Percentiles rank a stretch among this genome's conserved stretches.
These are phyloP conservation scores for Myxozyma kluyveri DNA, from an alignment of 805 yeast genomes.

Conservation along the genomic window DNA sequence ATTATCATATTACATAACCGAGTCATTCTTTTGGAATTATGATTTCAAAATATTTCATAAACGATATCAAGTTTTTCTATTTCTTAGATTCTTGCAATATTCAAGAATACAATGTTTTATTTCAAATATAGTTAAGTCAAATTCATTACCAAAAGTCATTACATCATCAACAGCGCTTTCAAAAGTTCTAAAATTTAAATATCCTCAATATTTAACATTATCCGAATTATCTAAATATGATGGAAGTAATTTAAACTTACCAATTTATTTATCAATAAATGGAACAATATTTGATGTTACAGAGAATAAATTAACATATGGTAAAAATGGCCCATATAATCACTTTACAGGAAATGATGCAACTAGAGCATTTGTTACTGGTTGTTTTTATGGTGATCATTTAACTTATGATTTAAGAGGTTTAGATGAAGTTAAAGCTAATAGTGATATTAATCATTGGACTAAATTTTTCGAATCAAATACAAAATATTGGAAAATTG, in stretches of 20 bases:
- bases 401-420: slow-evolving; percentile 67
- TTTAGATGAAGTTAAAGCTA: slow-evolving; percentile 46
- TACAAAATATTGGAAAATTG: slow-evolving; percentile 61
- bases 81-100: slow-evolving; percentile 3
- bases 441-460: slow-evolving; percentile 51
- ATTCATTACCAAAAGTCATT: slow-evolving; percentile 8
- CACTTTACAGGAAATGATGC: slow-evolving; percentile 64
- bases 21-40: slow-evolving; percentile 60
- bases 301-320: slow-evolving; percentile 50
- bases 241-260: slow-evolving; percentile 49
- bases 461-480: slow-evolving; percentile 46
- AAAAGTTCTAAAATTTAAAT: slow-evolving; percentile 21
- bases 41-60: slow-evolving; percentile 50
- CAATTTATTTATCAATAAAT: slow-evolving; percentile 58
- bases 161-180: slow-evolving; percentile 1
- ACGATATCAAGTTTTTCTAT: slow-evolving; percentile 41
- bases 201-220: slow-evolving; percentile 42
- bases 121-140: background rate
- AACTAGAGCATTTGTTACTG: slow-evolving; percentile 68
- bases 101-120: slow-evolving; percentile 1
- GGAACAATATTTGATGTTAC: slow-evolving; percentile 67
- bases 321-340: slow-evolving; percentile 56
- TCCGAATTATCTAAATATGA: slow-evolving; percentile 49
- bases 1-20: slow-evolving; percentile 58
- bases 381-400: slow-evolving; percentile 58